Percentiles rank a stretch among this genome's conserved stretches.
Conservation (phyloP, 768 basidiomycete species). For the Mycena olivaceomarginata region DNA sequence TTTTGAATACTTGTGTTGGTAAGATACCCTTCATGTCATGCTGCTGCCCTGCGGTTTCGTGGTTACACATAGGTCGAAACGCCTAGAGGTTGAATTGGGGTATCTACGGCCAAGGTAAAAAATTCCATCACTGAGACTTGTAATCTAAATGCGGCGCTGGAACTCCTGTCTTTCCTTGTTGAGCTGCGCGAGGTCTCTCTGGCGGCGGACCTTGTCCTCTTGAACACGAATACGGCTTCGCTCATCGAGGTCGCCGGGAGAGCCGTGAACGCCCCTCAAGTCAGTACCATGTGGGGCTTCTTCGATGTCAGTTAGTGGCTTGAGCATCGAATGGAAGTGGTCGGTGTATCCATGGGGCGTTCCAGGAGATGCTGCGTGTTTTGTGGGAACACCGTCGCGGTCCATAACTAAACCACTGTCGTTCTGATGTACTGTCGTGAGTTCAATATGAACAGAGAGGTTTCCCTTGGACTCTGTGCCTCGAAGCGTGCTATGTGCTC, state of each 20-base stretch:
- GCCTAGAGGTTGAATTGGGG: background rate
- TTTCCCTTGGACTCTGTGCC: background rate
- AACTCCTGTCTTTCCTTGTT: background rate
- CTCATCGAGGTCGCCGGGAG: background rate
- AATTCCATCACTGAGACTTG: background rate
- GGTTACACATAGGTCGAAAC: background rate
- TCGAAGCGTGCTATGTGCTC: background rate
- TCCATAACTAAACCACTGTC: conserved; percentile 1
- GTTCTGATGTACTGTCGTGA: conserved; percentile 15
- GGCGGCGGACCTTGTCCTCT: background rate
- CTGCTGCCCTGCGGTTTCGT: too few relatives aligned
- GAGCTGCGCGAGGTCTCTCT: background rate
- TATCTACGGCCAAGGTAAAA: background rate
- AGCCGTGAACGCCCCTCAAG: background rate
- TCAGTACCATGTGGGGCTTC: background rate
- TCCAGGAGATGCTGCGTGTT: background rate
- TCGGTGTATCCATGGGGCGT: background rate
- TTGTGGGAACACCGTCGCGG: background rate
- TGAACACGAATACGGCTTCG: background rate
- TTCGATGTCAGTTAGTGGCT: background rate
- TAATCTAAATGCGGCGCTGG: background rate
- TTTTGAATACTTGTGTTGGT: too few relatives aligned
- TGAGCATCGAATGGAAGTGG: background rate
- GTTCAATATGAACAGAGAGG: conserved; percentile 26
- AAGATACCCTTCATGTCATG: too few relatives aligned